Conservation (phyloP, 2,329 filamentous ascomycete species). For the Alternaria atra region DNA sequence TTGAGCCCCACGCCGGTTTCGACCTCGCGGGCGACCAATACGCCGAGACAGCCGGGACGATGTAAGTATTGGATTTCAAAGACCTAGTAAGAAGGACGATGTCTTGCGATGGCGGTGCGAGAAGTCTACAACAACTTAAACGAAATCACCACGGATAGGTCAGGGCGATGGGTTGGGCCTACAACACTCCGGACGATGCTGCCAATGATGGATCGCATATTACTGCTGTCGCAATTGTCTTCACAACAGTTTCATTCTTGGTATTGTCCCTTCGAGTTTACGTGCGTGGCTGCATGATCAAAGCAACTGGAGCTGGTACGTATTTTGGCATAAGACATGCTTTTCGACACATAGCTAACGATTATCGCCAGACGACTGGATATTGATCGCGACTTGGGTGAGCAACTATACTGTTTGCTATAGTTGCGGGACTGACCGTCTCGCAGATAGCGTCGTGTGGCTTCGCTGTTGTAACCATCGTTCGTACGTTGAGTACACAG, state of each 20-base stretch:
- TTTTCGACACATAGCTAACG: neutral
- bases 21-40: neutral
- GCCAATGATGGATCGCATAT: slow-evolving; percentile 18
- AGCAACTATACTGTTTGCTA: neutral
- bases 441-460: slow-evolving; percentile 21
- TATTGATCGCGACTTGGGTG: slow-evolving; percentile 23
- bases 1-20: neutral
- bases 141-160: neutral
- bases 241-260: slow-evolving; percentile 15
- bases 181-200: slow-evolving; percentile 16
- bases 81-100: neutral
- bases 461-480: slow-evolving; percentile 20
- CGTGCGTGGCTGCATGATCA: slow-evolving; percentile 21
- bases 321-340: neutral
- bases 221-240: slow-evolving; percentile 10
- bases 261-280: slow-evolving; percentile 21
- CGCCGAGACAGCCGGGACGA: neutral
- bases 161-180: slow-evolving; percentile 23
- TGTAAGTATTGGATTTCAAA: neutral
- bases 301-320: slow-evolving; percentile 23
- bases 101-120: neutral
- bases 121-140: neutral
- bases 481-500: slow-evolving; percentile 14
- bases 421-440: neutral
- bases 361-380: slow-evolving; percentile 18